Base-by-base conservation (phyloP, 495 filamentous ascomycete genomes). In the Neurospora sp. region DNA sequence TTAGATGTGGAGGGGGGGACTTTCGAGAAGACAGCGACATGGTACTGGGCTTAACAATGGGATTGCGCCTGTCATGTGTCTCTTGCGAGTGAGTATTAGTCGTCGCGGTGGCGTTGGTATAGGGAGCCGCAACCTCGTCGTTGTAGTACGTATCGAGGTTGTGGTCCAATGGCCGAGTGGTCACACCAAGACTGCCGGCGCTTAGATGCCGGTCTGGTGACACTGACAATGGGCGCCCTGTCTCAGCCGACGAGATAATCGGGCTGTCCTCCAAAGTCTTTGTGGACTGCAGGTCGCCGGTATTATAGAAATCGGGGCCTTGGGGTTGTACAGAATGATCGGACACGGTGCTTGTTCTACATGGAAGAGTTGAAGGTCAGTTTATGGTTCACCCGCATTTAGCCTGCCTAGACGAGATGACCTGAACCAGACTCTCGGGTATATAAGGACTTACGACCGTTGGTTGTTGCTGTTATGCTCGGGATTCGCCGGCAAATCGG, bases 1-100 rank as follows among this genome's bases (percentile, higher is more conserved):
- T 83, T 20, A 88, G 78, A 71, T 88, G 85, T 76, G 86, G 85
- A 76, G 86, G 86, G 74, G 85, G 79, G 39, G 80, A 76, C 75
- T 85, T 88, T 44, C 80, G 80, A 73, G 82, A 77, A 78, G 80
- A 78, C 70, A 82, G 70, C 70, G 83, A 84, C 83, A 86, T 85
- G 79, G 78, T 82, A 77, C 71, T 77, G 74, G 46, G 70, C 70
- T 75, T 77, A 79, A 77, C 76, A 78, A 75, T 41, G 70, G 78
- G 79, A 70, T 69, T 71, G 70, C 70, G 77, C 69, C 78, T 76
- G 69, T 44, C 74, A 62, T 46, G 71, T 37, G 77, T 69, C 71
- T 79, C 78, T 14, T 72, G 76, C 70, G 76, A 77, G 72, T 72
- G 69, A 46, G 69, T 31, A 48, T 69, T 74, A 70, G 42, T 62